Base-by-base conservation (phyloP, 2,329 filamentous ascomycete genomes). In the Coccinonectria pachysandricola region DNA sequence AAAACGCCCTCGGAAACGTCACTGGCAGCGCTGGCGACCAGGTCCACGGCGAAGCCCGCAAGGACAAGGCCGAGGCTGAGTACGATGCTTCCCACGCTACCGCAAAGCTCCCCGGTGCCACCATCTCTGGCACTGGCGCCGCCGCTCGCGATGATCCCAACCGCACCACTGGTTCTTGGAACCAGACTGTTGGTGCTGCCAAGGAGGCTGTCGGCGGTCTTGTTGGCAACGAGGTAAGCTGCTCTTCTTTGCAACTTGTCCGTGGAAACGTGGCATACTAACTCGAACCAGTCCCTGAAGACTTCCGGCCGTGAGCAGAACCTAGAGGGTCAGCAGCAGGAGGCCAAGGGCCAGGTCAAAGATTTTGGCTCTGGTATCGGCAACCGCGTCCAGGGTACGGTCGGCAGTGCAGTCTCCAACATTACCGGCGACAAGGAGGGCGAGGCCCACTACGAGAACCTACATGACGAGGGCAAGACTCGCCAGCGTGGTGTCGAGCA, bases 161-260 rank as follows among this genome's bases (percentile, higher is more conserved):
- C 52, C 82, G 86, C 39, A 61, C 67, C 12, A 52, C 71, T 11
- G 87, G 88, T 21, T 67, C 68, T 11, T 92, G 80, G 76, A 84
- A 94, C 62, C 87, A 95, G 60, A 93, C 85, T 5, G 49, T 87
- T n/a, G 88, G 87, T 27, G 72, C 79, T 1, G 77, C 77, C 21
- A 95, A 95, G 64, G 84, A 95, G 53, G 64, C 76, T 4, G 37
- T 91, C 1, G 88, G 88, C 31, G 76, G 77, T 11, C 44, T 88
- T 5, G 40, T 88, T 14, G 88, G 87, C 34, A 75, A 72, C 37
- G 79, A 91, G 58, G 70, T 71, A 50, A 39, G 57, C 12, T 17
- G 23, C 10, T 32, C 32, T 21, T 22, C 27, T 14, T 7, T 11
- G 3, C 2, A 1, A 28, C 23, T 19, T 17, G 9, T 10, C 12